phyloP scores from a whole-genome alignment of 257 asterid species.

The Knoxia roxburghii region DNA sequence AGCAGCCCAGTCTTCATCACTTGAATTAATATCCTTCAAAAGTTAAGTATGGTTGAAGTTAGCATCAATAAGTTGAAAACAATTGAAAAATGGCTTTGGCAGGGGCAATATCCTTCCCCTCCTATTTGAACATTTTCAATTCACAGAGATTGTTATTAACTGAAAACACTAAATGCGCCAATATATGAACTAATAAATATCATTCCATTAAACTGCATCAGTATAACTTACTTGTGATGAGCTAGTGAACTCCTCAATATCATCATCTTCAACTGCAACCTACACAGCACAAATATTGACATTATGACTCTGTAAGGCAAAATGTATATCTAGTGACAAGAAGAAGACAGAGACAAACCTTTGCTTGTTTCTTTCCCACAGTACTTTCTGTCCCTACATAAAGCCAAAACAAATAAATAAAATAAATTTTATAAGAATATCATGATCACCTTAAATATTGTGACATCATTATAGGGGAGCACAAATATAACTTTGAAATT shows the following conservation, averaged over 20 bases:
- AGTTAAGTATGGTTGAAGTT: background rate
- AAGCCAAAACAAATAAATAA: conserved; percentile 2
- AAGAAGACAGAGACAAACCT: conserved; percentile 19
- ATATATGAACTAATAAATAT: background rate
- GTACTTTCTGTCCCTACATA: conserved; percentile 16
- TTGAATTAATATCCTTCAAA: conserved; percentile 45
- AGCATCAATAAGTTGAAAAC: too few species aligned
- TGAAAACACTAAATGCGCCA: background rate
- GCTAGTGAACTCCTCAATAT: conserved; percentile 62
- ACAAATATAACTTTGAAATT: background rate
- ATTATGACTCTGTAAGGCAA: background rate
- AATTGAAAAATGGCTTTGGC: background rate
- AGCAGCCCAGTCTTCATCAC: conserved; percentile 63
- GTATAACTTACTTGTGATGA: conserved; percentile 44
- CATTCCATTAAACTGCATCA: conserved; percentile 14
- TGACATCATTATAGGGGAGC: background rate
- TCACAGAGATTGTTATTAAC: background rate
- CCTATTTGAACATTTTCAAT: background rate
- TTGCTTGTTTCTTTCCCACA: conserved; percentile 8
- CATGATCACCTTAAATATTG: background rate
- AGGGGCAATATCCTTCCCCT: background rate
- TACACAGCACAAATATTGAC: conserved; percentile 18
- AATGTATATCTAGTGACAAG: background rate
- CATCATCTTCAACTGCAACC: conserved; percentile 58
- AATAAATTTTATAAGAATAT: background rate